Percentiles rank a stretch among this genome's conserved stretches.
Conservation (phyloP, 345 rosid genomes). For the Firmiana major region DNA sequence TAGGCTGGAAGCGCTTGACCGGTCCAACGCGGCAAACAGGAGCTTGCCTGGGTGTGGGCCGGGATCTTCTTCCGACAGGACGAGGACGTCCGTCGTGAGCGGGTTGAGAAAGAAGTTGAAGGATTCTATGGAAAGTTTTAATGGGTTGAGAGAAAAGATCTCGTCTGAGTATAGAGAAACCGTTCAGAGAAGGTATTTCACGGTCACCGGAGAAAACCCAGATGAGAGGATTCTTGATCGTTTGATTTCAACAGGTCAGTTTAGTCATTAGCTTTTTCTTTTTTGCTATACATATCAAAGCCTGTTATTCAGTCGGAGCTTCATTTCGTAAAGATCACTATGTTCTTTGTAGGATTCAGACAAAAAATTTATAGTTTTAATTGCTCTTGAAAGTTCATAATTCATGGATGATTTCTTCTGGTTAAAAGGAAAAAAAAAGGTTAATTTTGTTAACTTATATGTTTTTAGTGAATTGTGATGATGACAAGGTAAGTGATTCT, state of each 20-base stretch:
- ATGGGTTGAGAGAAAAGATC: slow-evolving; percentile 57
- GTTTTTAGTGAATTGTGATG: neutral
- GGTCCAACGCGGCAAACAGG: slow-evolving; percentile 79
- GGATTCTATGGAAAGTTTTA: slow-evolving; percentile 87
- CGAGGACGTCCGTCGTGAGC: slow-evolving; percentile 73
- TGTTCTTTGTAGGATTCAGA: neutral
- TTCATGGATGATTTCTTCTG: neutral
- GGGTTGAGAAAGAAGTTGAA: slow-evolving; percentile 91
- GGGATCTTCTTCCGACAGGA: slow-evolving; percentile 89
- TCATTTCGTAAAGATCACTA: neutral
- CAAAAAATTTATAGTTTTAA: neutral
- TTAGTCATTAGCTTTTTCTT: neutral
- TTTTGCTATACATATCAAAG: neutral
- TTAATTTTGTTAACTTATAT: neutral
- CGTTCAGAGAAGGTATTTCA: slow-evolving; percentile 85
- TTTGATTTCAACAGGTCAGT: slow-evolving; percentile 81
- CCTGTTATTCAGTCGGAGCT: neutral
- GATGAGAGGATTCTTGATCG: slow-evolving; percentile 73
- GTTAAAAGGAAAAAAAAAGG: neutral
- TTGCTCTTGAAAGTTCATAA: neutral
- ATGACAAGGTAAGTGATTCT: neutral
- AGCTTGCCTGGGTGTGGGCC: slow-evolving; percentile 77
- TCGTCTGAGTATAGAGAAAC: slow-evolving; percentile 86
- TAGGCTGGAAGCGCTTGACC: slow-evolving; percentile 79
- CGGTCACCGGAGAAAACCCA: slow-evolving; percentile 92